Evolutionary conservation across 2,329 filamentous ascomycete species (phyloP).

Genomic region (Phaeosphaeriaceae sp.): DNA sequence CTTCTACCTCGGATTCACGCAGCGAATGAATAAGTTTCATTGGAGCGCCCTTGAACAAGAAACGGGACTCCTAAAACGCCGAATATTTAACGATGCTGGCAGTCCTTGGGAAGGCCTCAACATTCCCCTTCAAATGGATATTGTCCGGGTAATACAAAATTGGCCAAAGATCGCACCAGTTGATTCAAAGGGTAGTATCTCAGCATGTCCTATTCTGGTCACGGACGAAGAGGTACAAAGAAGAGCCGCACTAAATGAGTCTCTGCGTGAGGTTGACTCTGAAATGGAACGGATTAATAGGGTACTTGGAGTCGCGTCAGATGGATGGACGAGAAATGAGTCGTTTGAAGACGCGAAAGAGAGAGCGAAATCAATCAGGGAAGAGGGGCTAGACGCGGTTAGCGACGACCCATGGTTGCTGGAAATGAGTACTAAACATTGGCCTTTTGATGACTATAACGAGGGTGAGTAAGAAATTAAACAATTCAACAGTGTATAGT

Average conservation of each 20-base stretch:
- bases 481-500: too few relatives aligned
- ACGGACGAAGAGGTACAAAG: slow-evolving; percentile 20
- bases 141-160: slow-evolving; percentile 24
- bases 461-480: slow-evolving; percentile 23
- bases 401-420: slow-evolving; percentile 25
- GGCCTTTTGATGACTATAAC: slow-evolving; percentile 34
- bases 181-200: slow-evolving; percentile 5
- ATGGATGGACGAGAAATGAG: slow-evolving; percentile 36
- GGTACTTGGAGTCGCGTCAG: slow-evolving; percentile 26
- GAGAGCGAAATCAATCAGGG: slow-evolving; percentile 14
- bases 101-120: slow-evolving; percentile 38
- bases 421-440: slow-evolving; percentile 27
- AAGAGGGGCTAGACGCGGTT: slow-evolving; percentile 22
- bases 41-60: slow-evolving; percentile 29
- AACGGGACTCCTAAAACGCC: slow-evolving; percentile 23
- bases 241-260: slow-evolving; percentile 22
- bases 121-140: slow-evolving; percentile 32
- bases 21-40: slow-evolving; percentile 31
- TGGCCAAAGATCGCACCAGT: slow-evolving; percentile 22
- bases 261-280: slow-evolving; percentile 20
- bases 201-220: slow-evolving; percentile 23
- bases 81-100: slow-evolving; percentile 29
- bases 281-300: slow-evolving; percentile 25
- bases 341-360: slow-evolving; percentile 28
- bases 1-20: slow-evolving; percentile 36